Evolutionary conservation across 1,284 basidiomycete genomes (phyloP).

Genomic region (Pascua sp.): DNA sequence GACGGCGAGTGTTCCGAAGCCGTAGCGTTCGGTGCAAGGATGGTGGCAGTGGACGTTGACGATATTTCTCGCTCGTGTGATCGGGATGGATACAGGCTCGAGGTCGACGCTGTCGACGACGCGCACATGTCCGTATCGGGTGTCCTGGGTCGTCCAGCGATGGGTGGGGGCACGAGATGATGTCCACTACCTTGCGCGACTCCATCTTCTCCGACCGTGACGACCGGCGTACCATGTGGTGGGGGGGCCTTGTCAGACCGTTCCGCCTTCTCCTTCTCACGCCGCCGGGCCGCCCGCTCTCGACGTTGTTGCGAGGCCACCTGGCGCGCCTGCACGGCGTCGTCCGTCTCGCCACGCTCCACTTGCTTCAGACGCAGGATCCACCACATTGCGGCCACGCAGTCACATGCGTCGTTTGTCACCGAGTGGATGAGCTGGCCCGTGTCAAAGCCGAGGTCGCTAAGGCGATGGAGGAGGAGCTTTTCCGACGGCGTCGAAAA

Average conservation of each 20-base stretch:
- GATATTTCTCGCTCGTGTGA: neutral
- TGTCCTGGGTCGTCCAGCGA: neutral
- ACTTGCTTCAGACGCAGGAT: slow-evolving; percentile 73
- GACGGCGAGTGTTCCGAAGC: slow-evolving; percentile 18
- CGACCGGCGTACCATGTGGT: too few species aligned
- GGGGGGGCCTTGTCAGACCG: too few species aligned
- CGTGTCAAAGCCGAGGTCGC: slow-evolving; percentile 79
- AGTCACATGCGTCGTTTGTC: slow-evolving; percentile 85
- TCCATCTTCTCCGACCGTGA: neutral
- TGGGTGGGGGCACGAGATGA: neutral
- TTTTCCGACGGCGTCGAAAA: slow-evolving; percentile 82
- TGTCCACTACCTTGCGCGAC: neutral
- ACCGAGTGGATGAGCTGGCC: slow-evolving; percentile 94
- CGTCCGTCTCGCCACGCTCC: slow-evolving; percentile 46
- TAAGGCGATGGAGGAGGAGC: slow-evolving; percentile 71
- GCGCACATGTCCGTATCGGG: neutral
- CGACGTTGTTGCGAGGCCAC: too few species aligned
- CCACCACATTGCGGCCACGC: slow-evolving; percentile 93
- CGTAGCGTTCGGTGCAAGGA: slow-evolving; percentile 1
- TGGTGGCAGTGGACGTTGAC: neutral
- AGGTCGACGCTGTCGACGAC: neutral
- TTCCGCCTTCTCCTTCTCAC: too few species aligned
- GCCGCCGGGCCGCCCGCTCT: too few species aligned
- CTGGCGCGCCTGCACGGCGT: slow-evolving; percentile 27
- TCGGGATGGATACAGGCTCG: neutral